These are phyloP conservation scores for Ganoderma resinaceum DNA, from an alignment of 1,284 basidiomycete species.

Conservation along the genomic window DNA sequence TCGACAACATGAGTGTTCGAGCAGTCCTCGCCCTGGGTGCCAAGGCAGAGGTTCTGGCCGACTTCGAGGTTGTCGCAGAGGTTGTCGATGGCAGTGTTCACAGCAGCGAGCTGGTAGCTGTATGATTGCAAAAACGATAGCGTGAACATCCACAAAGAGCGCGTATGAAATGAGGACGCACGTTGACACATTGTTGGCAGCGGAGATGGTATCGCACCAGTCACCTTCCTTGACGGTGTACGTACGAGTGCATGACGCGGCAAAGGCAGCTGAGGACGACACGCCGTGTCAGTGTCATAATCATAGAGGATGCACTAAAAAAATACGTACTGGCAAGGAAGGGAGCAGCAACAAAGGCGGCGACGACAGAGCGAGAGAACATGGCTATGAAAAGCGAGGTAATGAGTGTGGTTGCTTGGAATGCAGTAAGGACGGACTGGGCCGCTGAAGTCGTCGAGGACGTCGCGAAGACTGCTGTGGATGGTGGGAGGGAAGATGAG, in stretches of 20 bases:
- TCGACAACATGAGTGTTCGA: slow-evolving; percentile 50
- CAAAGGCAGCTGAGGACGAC: slow-evolving; percentile 45
- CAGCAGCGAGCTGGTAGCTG: slow-evolving; percentile 74
- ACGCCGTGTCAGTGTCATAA: slow-evolving; percentile 1
- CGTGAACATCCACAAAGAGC: not conserved
- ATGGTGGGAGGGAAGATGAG: slow-evolving; percentile 10
- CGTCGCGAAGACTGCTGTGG: slow-evolving; percentile 21
- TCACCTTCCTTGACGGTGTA: slow-evolving; percentile 70
- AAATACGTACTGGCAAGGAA: slow-evolving; percentile 49
- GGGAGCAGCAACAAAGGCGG: slow-evolving; percentile 50
- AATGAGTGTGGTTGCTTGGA: slow-evolving; percentile 38
- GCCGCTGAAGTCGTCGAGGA: slow-evolving; percentile 29
- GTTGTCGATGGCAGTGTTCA: slow-evolving; percentile 61
- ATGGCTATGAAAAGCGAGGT: slow-evolving; percentile 41
- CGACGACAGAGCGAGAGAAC: slow-evolving; percentile 51
- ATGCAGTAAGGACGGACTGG: slow-evolving; percentile 22
- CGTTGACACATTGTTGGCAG: slow-evolving; percentile 70
- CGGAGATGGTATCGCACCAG: slow-evolving; percentile 74
- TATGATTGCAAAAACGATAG: not conserved
- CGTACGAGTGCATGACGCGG: slow-evolving; percentile 58
- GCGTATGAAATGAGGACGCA: slow-evolving; percentile 42
- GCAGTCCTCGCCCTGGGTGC: slow-evolving; percentile 42
- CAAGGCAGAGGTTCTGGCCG: slow-evolving; percentile 49
- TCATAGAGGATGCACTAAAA: slow-evolving; percentile 1
- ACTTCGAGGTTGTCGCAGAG: slow-evolving; percentile 64